Evolutionary conservation across 257 asterid genomes (phyloP).

Genomic region (Przewalskia tangutica): DNA sequence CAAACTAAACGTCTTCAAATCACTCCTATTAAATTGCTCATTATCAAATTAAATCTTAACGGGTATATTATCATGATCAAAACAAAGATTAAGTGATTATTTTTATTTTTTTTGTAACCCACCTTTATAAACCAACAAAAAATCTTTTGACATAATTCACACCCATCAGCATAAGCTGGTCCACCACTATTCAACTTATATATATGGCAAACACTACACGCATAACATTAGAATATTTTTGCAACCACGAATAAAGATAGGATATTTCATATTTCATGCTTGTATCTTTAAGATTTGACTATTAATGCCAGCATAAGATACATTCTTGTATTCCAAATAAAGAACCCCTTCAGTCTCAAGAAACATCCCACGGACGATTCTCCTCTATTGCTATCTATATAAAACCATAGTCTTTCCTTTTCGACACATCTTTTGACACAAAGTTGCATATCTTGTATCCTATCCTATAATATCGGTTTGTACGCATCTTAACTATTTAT

Average conservation of each 20-base stretch:
- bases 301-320: background rate
- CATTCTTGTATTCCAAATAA: background rate
- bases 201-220: background rate
- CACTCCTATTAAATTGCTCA: background rate
- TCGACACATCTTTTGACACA: background rate
- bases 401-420: background rate
- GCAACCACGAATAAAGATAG: background rate
- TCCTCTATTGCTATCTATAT: background rate
- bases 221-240: background rate
- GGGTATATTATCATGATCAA: background rate
- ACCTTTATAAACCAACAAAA: background rate
- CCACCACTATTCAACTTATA: background rate
- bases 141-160: background rate
- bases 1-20: background rate
- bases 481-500: background rate
- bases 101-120: background rate
- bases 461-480: background rate
- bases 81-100: background rate
- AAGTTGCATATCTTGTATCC: background rate
- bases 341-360: slow-evolving; percentile 1
- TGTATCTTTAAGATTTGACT: background rate
- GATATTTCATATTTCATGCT: background rate
- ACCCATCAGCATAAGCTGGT: background rate
- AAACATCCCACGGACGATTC: slow-evolving; percentile 8
- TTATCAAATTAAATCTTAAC: background rate